Evolutionary conservation across 257 asterid species (phyloP).

Genomic region (Oldenlandia corymbosa): DNA sequence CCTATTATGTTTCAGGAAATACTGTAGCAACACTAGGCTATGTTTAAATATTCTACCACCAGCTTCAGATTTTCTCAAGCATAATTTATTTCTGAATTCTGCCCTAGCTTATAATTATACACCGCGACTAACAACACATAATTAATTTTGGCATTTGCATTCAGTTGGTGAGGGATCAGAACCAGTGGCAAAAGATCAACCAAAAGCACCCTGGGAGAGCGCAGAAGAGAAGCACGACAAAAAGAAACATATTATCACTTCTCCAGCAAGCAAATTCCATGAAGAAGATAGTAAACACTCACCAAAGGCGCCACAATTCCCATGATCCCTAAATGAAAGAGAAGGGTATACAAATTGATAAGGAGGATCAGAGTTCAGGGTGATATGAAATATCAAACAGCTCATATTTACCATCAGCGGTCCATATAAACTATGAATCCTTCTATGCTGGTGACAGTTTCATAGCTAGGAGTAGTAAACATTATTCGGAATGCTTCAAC

Average conservation of each 20-base stretch:
- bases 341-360: neutral
- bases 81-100: too few relatives aligned
- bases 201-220: neutral
- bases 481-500: neutral
- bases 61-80: too few relatives aligned
- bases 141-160: too few relatives aligned
- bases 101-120: too few relatives aligned
- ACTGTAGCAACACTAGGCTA: too few relatives aligned
- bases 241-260: neutral
- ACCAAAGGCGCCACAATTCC: neutral
- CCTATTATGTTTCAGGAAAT: too few relatives aligned
- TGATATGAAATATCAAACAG: neutral
- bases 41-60: too few relatives aligned
- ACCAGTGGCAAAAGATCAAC: conserved; percentile 2
- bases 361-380: neutral
- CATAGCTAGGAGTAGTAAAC: neutral
- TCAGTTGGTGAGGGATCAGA: neutral
- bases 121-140: too few relatives aligned
- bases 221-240: neutral
- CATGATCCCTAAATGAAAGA: neutral
- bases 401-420: neutral
- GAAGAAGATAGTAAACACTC: neutral
- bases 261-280: neutral
- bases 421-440: too few relatives aligned
- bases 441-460: neutral